Conservation (phyloP, 2,329 filamentous ascomycete species). For the Fusarium tupiense region DNA sequence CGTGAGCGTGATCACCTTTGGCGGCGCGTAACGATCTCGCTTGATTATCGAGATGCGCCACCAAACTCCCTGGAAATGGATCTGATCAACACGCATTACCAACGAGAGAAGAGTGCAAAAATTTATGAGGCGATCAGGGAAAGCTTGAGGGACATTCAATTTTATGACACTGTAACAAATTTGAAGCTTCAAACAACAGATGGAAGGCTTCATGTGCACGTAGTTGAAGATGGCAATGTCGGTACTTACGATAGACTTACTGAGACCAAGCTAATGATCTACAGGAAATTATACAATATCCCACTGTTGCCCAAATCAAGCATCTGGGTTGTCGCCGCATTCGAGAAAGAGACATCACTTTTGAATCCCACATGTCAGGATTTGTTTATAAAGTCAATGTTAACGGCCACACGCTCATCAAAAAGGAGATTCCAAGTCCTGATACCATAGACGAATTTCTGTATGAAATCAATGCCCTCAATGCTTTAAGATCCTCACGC, state of each 20-base stretch:
- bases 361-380: conserved; percentile 93
- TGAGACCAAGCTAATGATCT: conserved; percentile 23
- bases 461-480: conserved; percentile 96
- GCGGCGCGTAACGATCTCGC: conserved; percentile 90
- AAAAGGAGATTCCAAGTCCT: conserved; percentile 97
- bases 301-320: conserved; percentile 74
- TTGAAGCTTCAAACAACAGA: conserved; percentile 91
- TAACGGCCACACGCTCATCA: conserved; percentile 77
- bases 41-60: conserved; percentile 87
- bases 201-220: conserved; percentile 90
- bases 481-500: conserved; percentile 74
- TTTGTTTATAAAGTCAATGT: conserved; percentile 95
- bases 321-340: conserved; percentile 75
- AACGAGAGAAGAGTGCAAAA: conserved; percentile 89
- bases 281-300: conserved; percentile 90
- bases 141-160: conserved; percentile 91
- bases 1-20: conserved; percentile 81
- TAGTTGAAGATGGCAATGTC: conserved; percentile 92
- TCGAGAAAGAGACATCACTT: conserved; percentile 79
- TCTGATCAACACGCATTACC: conserved; percentile 78
- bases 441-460: conserved; percentile 96
- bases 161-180: conserved; percentile 95
- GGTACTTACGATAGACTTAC: conserved; percentile 43
- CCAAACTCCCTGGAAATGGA: conserved; percentile 87
- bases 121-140: conserved; percentile 96